A percentile compares a stretch with the other conserved stretches of the same genome.
Conservation (phyloP, 1,139 yeast genomes). For the Zygoascus meyerae region DNA sequence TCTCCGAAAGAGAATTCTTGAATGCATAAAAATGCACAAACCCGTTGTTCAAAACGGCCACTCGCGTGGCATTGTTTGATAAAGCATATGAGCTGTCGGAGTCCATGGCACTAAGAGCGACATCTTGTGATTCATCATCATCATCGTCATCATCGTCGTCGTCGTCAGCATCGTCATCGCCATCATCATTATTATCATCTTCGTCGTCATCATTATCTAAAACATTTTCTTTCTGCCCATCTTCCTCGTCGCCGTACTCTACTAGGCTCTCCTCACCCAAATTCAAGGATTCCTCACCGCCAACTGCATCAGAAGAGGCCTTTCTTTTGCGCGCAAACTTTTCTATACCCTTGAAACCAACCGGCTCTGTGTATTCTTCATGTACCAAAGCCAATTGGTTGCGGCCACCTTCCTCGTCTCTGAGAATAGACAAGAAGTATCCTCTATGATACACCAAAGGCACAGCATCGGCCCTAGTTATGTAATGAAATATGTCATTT, state of each 20-base stretch:
- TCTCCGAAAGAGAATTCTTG: slow-evolving; percentile 3
- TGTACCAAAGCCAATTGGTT: slow-evolving; percentile 1
- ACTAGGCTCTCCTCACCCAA: too few relatives aligned
- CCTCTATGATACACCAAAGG: slow-evolving; percentile 16
- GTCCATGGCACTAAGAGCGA: slow-evolving; percentile 1
- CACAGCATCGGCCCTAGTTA: slow-evolving; percentile 24
- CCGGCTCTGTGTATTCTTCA: slow-evolving; percentile 3
- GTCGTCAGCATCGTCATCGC: slow-evolving; percentile 1
- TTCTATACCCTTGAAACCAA: slow-evolving; percentile 2
- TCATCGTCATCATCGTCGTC: slow-evolving; percentile 4
- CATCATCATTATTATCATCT: slow-evolving; percentile 6
- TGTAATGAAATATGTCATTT: slow-evolving; percentile 23
- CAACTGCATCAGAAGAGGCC: not conserved
- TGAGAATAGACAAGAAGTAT: slow-evolving; percentile 1
- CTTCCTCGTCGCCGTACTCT: slow-evolving; percentile 2
- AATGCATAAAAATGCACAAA: not conserved
- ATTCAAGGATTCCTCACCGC: slow-evolving; percentile 3
- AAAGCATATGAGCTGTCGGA: slow-evolving; percentile 2
- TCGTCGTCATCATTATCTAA: slow-evolving; percentile 11
- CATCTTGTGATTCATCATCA: slow-evolving; percentile 1
- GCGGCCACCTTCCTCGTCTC: slow-evolving; percentile 4
- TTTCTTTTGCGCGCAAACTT: slow-evolving; percentile 4
- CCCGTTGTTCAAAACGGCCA: slow-evolving; percentile 5
- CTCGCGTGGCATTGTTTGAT: slow-evolving; percentile 3
- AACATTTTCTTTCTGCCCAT: slow-evolving; percentile 8